Percentiles rank a stretch among this genome's conserved stretches.
These are phyloP conservation scores for Beauveria pseudobassiana DNA, from an alignment of 2,329 filamentous ascomycete genomes.

Conservation along the genomic window DNA sequence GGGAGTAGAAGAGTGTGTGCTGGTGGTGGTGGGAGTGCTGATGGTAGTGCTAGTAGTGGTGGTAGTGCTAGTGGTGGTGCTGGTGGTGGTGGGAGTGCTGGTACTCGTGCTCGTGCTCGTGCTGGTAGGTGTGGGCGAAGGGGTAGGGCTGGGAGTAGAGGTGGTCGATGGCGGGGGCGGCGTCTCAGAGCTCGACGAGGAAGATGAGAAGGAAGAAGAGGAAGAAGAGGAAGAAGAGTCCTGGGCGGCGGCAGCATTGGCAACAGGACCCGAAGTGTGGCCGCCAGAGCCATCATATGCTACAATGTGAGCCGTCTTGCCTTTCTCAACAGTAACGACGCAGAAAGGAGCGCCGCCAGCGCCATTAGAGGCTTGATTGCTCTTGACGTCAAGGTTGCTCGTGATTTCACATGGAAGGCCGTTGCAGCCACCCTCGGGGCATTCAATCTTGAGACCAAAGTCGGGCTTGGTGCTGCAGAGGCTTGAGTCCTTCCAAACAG, in stretches of 20 bases:
- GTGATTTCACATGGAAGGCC: constrained; percentile 70
- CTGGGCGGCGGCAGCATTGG: constrained; percentile 15
- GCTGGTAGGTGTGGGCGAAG: constrained; percentile 19
- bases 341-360: constrained; percentile 66
- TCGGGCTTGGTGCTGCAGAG: constrained; percentile 51
- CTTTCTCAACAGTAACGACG: constrained; percentile 66
- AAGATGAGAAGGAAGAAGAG: constrained; percentile 7
- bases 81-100: neutral
- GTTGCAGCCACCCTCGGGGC: constrained; percentile 57
- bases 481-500: constrained; percentile 55
- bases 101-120: constrained; percentile 8
- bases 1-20: neutral
- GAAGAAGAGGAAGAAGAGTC: constrained; percentile 13
- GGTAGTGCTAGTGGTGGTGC: constrained; percentile 2
- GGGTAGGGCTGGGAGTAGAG: constrained; percentile 18
- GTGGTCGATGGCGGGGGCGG: constrained; percentile 19
- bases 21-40: constrained; percentile 1
- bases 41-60: constrained; percentile 13
- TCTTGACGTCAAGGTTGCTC: constrained; percentile 54
- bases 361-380: constrained; percentile 45
- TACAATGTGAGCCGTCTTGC: constrained; percentile 59
- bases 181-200: constrained; percentile 13
- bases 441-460: constrained; percentile 65
- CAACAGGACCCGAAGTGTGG: constrained; percentile 8
- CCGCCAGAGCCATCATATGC: constrained; percentile 37